Evolutionary conservation across 2,329 filamentous ascomycete genomes (phyloP).

Genomic region (Claviceps paspali): DNA sequence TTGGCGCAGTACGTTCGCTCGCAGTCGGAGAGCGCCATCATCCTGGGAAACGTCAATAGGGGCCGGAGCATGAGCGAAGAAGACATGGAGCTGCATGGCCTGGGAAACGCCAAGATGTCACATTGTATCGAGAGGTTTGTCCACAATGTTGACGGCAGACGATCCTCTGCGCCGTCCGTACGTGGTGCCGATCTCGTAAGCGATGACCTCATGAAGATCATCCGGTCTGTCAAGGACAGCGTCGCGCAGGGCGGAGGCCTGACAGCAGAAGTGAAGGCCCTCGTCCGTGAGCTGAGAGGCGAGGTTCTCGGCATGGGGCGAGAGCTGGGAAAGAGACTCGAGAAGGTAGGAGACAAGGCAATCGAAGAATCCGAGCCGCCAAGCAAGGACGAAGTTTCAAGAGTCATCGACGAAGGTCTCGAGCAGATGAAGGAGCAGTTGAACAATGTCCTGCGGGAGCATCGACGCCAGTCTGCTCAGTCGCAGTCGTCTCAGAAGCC

Average conservation of each 20-base stretch:
- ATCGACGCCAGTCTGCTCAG: slow-evolving; percentile 51
- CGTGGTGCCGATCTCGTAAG: slow-evolving; percentile 42
- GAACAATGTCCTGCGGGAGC: slow-evolving; percentile 62
- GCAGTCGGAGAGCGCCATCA: slow-evolving; percentile 28
- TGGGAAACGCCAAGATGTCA: slow-evolving; percentile 18
- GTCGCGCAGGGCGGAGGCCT: slow-evolving; percentile 77
- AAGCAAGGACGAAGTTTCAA: slow-evolving; percentile 54
- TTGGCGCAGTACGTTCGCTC: slow-evolving; percentile 47
- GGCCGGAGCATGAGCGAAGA: slow-evolving; percentile 2
- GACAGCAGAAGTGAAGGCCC: slow-evolving; percentile 79
- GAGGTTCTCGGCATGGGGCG: slow-evolving; percentile 92
- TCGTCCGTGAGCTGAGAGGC: slow-evolving; percentile 77
- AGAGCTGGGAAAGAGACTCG: slow-evolving; percentile 75
- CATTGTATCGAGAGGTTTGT: slow-evolving; percentile 29
- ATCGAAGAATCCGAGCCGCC: slow-evolving; percentile 33
- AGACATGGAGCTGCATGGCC: slow-evolving; percentile 17
- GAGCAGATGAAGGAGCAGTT: slow-evolving; percentile 74
- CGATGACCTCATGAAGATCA: slow-evolving; percentile 69
- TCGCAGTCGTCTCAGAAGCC: slow-evolving; percentile 46
- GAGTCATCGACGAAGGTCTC: slow-evolving; percentile 67
- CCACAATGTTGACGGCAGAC: slow-evolving; percentile 25
- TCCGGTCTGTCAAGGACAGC: slow-evolving; percentile 81
- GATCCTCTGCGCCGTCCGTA: slow-evolving; percentile 27
- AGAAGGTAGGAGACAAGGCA: slow-evolving; percentile 41
- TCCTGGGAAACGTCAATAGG: slow-evolving; percentile 12